A percentile compares a stretch with the other conserved stretches of the same genome.
These are phyloP conservation scores for Clavulina sp. DNA, from an alignment of 768 basidiomycete species.

Conservation along the genomic window DNA sequence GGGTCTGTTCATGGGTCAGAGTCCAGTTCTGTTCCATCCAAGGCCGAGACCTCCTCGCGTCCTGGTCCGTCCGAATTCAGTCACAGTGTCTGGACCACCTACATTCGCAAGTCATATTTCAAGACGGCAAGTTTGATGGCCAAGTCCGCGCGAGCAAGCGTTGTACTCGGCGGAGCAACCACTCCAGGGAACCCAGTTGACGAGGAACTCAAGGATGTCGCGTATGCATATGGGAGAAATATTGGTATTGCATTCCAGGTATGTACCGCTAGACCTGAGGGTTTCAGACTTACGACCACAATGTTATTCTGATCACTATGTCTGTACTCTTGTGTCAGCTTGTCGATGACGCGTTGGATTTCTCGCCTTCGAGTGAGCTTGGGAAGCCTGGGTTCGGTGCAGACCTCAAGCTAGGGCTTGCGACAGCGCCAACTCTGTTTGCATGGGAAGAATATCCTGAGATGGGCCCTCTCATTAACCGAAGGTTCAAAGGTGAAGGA, in stretches of 20 bases:
- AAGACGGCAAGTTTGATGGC: constrained; percentile 87
- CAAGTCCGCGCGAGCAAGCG: constrained; percentile 67
- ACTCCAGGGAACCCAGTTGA: constrained; percentile 28
- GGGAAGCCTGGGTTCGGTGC: constrained; percentile 80
- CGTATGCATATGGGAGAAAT: constrained; percentile 82
- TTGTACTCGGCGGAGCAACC: constrained; percentile 67
- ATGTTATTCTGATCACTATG: neutral
- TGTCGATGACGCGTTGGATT: constrained; percentile 90
- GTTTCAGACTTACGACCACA: neutral
- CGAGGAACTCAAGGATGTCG: constrained; percentile 75
- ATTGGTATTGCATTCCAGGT: constrained; percentile 95
- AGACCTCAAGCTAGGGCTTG: constrained; percentile 65
- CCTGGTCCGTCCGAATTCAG: constrained; percentile 4
- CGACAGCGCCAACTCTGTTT: constrained; percentile 73
- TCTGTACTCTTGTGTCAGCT: constrained; percentile 32
- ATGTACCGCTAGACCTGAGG: constrained; percentile 11
- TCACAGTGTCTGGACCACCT: constrained; percentile 41
- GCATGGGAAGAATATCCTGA: constrained; percentile 73
- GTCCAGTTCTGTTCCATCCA: no score
- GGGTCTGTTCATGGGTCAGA: neutral
- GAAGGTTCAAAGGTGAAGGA: constrained; percentile 58
- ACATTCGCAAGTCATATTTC: constrained; percentile 83
- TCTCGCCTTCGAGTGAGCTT: constrained; percentile 57
- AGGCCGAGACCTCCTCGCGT: constrained; percentile 10
- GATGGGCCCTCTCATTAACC: constrained; percentile 56